Base-by-base conservation (phyloP, 345 rosid species). In the Punica granatum region DNA sequence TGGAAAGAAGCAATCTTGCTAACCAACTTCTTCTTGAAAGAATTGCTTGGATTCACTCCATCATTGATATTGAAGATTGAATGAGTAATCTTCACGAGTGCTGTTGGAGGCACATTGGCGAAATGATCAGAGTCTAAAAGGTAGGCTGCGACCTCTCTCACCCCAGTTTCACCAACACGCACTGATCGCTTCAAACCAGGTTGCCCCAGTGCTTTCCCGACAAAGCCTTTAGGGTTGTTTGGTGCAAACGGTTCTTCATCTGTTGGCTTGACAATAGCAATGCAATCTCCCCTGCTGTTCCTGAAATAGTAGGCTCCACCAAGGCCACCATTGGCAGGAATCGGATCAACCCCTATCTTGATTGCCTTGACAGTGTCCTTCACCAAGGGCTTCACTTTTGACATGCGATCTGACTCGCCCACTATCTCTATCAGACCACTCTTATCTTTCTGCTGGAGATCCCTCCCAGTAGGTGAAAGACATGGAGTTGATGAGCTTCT, bases 181-280 rank as follows among this genome's bases (percentile, higher is more conserved):
- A 95, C 99, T 0, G 99, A 95, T 30, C 92, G 89, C 76, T 95
- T 95, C 63, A 95, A 76, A 16, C 99, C 99, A 0, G 97, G 98
- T 54, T 90, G 97, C 54, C 99, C 99, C 32, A 95, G 90, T 6
- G 99, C 92, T 77, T 95, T 95, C 53, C 99, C 99, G 18, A 92
- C 87, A 80, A 95, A 95, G 60, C 98, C 99, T 76, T 95, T 95
- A 0, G 98, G 99, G 64, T 95, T 95, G 79, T 95, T 95, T 11
- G 98, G 99, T 23, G 99, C 99, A 81, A 92, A 95, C 12, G 99
- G 99, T 70, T 95, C 99, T 79, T 95, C 99, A 70, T 95, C 99
- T 0, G 99, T 92, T 10, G 99, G 99, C 77, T 95, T 95, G 60
- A 92, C 97, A 68, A 95, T 95, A 0, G 97, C 99, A 65, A 95